Evolutionary conservation across 148 eudicot genomes (phyloP), one percentile per base, ranked within the genome.

Genomic region (Silene uniflora): DNA sequence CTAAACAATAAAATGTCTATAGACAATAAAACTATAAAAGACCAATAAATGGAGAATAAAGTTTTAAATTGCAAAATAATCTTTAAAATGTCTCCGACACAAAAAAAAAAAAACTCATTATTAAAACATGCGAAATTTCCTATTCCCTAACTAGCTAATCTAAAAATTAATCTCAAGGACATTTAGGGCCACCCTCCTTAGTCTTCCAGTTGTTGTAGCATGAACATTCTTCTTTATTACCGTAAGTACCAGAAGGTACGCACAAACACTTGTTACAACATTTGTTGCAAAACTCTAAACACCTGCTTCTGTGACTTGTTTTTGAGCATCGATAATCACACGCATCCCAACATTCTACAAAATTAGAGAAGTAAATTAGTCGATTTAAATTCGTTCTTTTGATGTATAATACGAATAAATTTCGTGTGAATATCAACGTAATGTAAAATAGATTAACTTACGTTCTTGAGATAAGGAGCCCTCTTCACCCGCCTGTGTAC

Each of bases 211-310:
- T 62, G 22, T 70, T 58, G 35, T 78, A 77, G 62, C 80, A 77
- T 2, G 74, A 67, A 18, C 77, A 65, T 75, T 84, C 82, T 59
- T 70, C 77, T 29, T 73, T 73, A 4, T 78, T 14, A 8, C 83
- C 83, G 35, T n/a, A 58, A 6, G 73, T 76, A 13, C 83, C 83
- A 7, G 83, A 81, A 14, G 83, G 83, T 29, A 81, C 83, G 44
- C 83, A 81, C 44, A 81, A 49, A 61, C 83, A 81, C 24, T 67
- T 76, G 4, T 58, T 39, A 27, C 83, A 77, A 35, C 83, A 81
- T 39, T 72, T 12, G 65, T 59, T 76, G n/a, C 83, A 81, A 9
- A 17, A 72, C 2, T 58, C 22, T 39, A 81, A 60, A 23, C 83
- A 81, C 44, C 73, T 67, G 47, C 77, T 76, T 23, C 49, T 65